Evolutionary conservation across 2,329 filamentous ascomycete species (phyloP), one percentile per base, ranked within the genome.

Genomic region (Bipolaris victoriae): DNA sequence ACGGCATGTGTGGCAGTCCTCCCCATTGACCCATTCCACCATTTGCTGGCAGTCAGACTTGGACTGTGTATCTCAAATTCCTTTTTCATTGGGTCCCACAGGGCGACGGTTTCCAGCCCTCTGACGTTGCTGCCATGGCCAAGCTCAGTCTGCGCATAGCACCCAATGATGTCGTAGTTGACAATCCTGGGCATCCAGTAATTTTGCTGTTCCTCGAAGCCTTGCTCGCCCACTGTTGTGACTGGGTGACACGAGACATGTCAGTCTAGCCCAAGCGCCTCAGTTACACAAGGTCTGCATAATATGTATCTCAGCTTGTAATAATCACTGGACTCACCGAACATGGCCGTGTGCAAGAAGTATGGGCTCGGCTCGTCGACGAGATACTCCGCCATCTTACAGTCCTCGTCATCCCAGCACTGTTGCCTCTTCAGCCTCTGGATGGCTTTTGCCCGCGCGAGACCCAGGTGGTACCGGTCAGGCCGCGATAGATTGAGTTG

Each of bases 21-120:
- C 1, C 82, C 82, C 72, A 84, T 76, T 1, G 78, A 77, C 1
- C 82, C 82, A 66, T 84, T 83, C 82, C 82, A 84, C 81, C 81
- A 84, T 68, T 84, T 84, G 62, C 79, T 82, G 1, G 82, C 79
- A 1, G 82, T 83, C 18, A 84, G 66, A 24, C 79, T 80, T 10
- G 82, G 82, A 59, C 81, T 83, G 66, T 83, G 81, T 13, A 84
- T 73, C 31, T 80, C 71, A 56, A 84, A 84, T 33, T 81, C 77
- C 57, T 80, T 79, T 5, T 70, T 72, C 24, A 72, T 63, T 1
- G 72, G 71, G 62, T 83, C 78, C 79, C 80, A 84, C 31, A 71
- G 78, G 1, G 82, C 82, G 45, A 78, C 69, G 13, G 79, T 79
- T 58, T 84, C 82, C 11, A 84, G 62, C 0, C 81, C 81, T 46